Evolutionary conservation across 2,329 filamentous ascomycete species (phyloP).

Genomic region (Metarhizium anisopliae): DNA sequence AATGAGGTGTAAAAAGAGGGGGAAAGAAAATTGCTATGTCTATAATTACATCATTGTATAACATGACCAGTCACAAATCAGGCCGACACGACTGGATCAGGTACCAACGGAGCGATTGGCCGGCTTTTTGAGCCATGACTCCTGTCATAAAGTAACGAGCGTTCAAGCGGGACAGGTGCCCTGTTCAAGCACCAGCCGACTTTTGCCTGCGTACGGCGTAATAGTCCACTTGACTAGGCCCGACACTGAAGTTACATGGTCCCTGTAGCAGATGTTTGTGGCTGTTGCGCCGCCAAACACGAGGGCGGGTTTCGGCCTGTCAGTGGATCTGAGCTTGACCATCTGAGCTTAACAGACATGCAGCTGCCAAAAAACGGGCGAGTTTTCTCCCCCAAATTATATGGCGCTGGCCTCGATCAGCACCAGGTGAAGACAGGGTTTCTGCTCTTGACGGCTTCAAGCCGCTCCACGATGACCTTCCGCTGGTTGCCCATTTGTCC

Average conservation of each 20-base stretch:
- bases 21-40: not conserved
- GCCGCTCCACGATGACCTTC: slow-evolving; percentile 91
- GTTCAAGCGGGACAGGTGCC: not conserved
- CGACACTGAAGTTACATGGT: not conserved
- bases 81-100: not conserved
- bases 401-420: slow-evolving; percentile 27
- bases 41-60: slow-evolving; percentile 12
- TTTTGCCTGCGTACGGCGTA: not conserved
- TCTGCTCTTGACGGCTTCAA: slow-evolving; percentile 91
- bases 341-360: not conserved
- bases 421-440: slow-evolving; percentile 98
- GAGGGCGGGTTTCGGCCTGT: not conserved
- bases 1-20: slow-evolving; percentile 1
- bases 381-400: not conserved
- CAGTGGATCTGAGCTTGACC: not conserved
- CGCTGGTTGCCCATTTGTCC: slow-evolving; percentile 86
- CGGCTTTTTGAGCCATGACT: not conserved
- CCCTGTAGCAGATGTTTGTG: not conserved
- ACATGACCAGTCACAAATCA: slow-evolving; percentile 10
- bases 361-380: not conserved
- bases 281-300: not conserved
- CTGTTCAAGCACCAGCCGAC: not conserved
- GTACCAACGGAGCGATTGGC: not conserved
- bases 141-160: not conserved
- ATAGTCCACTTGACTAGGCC: not conserved